phyloP scores from a whole-genome alignment of 2,329 filamentous ascomycete genomes.

The Colletotrichum liaoningense region DNA sequence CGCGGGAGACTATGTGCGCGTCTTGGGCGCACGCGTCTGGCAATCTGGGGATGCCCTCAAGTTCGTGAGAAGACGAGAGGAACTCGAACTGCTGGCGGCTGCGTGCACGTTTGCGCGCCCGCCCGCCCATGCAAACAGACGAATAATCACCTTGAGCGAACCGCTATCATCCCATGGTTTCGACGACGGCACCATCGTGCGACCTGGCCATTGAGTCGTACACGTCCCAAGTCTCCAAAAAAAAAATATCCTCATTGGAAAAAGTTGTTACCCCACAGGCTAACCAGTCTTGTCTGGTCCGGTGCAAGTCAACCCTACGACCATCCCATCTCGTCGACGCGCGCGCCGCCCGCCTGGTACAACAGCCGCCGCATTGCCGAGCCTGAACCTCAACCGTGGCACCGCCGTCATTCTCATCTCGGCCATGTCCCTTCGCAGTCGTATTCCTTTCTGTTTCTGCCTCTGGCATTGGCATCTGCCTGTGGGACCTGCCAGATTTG shows the following conservation, averaged over 20 bases:
- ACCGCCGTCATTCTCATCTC: constrained; percentile 29
- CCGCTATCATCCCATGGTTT: constrained; percentile 34
- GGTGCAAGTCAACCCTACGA: constrained; percentile 12
- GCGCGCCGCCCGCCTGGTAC: constrained; percentile 26
- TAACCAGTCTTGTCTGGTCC: constrained; percentile 18
- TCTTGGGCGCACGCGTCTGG: neutral
- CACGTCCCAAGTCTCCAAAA: constrained; percentile 29
- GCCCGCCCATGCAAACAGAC: constrained; percentile 26
- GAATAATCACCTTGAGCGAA: constrained; percentile 17
- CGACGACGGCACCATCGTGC: constrained; percentile 26
- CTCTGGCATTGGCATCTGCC: neutral
- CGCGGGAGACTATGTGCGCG: neutral
- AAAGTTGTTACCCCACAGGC: constrained; percentile 29
- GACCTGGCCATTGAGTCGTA: constrained; percentile 28
- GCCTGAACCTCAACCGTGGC: constrained; percentile 31
- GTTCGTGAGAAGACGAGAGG: neutral
- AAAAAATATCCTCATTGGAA: neutral
- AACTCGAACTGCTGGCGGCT: neutral
- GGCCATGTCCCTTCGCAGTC: constrained; percentile 17
- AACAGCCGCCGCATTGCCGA: constrained; percentile 33
- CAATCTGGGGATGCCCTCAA: constrained; percentile 24
- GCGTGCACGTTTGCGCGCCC: constrained; percentile 7
- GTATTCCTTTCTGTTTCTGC: neutral
- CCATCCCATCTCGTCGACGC: constrained; percentile 30
- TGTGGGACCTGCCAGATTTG: constrained; percentile 22